A percentile compares a stretch with the other conserved stretches of the same genome.
phyloP scores from a whole-genome alignment of 2,329 filamentous ascomycete genomes.

The Aspergillus sp. region DNA sequence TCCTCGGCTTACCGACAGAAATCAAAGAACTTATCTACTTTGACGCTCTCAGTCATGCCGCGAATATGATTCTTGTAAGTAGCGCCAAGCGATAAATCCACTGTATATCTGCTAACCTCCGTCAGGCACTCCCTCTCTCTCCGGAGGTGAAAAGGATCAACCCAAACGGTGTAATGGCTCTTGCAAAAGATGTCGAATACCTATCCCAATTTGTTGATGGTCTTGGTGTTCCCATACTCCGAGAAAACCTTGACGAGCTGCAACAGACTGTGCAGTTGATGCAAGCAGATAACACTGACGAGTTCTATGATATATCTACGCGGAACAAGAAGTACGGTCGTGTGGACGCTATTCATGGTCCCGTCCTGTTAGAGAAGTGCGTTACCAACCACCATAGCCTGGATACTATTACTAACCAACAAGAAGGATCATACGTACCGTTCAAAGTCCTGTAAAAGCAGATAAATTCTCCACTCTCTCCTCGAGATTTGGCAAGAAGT shows the following conservation, averaged over 20 bases:
- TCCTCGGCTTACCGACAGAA: conserved; percentile 87
- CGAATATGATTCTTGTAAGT: conserved; percentile 76
- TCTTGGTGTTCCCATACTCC: conserved; percentile 83
- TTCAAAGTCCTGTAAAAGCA: conserved; percentile 60
- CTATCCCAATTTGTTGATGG: conserved; percentile 83
- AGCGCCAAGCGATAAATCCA: not conserved
- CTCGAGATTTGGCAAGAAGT: conserved; percentile 70
- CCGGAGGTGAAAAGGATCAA: conserved; percentile 82
- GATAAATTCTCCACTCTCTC: conserved; percentile 72
- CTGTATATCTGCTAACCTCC: conserved; percentile 20
- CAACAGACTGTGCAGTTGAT: conserved; percentile 90
- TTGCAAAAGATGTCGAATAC: conserved; percentile 81
- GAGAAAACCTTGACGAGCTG: conserved; percentile 87
- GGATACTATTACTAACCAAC: conserved; percentile 21
- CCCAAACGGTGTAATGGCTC: conserved; percentile 75
- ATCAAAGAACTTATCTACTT: conserved; percentile 99
- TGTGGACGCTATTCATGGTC: conserved; percentile 88
- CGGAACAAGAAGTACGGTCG: conserved; percentile 92
- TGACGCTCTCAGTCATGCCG: conserved; percentile 88
- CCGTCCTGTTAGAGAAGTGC: conserved; percentile 87
- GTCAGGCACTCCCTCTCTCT: conserved; percentile 73
- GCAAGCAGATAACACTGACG: conserved; percentile 84
- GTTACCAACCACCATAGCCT: conserved; percentile 21
- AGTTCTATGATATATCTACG: conserved; percentile 90
- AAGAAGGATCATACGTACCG: conserved; percentile 63